These are phyloP conservation scores for Neurospora sp. DNA, from an alignment of 495 filamentous ascomycete species.

Conservation along the genomic window DNA sequence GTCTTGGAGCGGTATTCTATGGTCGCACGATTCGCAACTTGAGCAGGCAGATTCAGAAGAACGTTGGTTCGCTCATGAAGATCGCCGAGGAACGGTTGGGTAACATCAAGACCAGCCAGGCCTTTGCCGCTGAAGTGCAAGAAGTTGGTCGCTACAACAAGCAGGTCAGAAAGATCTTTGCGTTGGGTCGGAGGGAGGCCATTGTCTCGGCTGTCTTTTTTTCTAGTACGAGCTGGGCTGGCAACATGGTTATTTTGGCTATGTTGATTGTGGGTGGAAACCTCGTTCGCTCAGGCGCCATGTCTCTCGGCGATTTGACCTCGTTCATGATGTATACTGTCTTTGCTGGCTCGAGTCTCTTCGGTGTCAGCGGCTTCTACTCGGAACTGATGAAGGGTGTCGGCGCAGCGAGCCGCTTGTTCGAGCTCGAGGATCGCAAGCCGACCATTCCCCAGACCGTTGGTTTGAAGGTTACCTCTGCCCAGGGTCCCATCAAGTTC, in stretches of 20 bases:
- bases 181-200: constrained; percentile 74
- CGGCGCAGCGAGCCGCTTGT: constrained; percentile 85
- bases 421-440: constrained; percentile 90
- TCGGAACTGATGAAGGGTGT: constrained; percentile 98
- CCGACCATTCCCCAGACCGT: constrained; percentile 76
- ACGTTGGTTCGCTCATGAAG: constrained; percentile 83
- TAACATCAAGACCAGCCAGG: constrained; percentile 91
- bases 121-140: constrained; percentile 84
- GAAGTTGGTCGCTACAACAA: constrained; percentile 86
- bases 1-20: constrained; percentile 84
- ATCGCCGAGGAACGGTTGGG: constrained; percentile 93
- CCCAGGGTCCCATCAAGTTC: constrained; percentile 79
- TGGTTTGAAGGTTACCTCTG: constrained; percentile 65
- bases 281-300: constrained; percentile 75
- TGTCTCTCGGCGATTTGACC: constrained; percentile 87
- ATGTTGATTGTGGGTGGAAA: constrained; percentile 83
- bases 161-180: constrained; percentile 85
- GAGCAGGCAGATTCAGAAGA: constrained; percentile 84
- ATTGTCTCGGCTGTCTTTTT: constrained; percentile 87
- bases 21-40: constrained; percentile 78
- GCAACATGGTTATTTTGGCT: constrained; percentile 69
- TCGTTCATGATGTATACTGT: constrained; percentile 97
- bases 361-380: constrained; percentile 91
- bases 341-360: constrained; percentile 83
- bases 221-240: constrained; percentile 73